phyloP scores from a whole-genome alignment of 371 early-diverging fungal species.

The Mortierella sp. region DNA sequence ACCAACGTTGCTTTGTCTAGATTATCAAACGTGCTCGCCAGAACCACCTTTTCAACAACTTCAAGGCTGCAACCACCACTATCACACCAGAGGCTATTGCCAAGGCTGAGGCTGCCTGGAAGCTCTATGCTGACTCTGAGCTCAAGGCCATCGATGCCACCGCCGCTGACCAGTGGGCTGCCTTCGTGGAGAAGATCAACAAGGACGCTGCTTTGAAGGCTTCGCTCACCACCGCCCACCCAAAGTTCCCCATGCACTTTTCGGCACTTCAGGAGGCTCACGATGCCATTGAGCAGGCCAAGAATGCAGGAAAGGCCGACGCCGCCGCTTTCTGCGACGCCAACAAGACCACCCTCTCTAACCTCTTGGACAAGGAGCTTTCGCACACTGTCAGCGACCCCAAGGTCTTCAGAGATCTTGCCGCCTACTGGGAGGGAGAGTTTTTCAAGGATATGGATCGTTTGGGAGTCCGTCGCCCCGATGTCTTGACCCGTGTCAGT shows the following conservation, averaged over 20 bases:
- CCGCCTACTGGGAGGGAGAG: constrained; percentile 97
- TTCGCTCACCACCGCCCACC: constrained; percentile 57
- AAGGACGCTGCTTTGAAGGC: constrained; percentile 67
- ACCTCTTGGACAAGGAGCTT: constrained; percentile 52
- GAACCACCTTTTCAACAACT: constrained; percentile 82
- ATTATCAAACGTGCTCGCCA: constrained; percentile 96
- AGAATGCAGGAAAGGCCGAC: constrained; percentile 47
- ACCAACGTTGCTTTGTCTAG: constrained; percentile 46
- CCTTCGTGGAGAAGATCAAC: constrained; percentile 68
- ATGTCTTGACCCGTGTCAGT: constrained; percentile 96
- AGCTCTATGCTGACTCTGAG: constrained; percentile 70
- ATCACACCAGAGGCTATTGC: constrained; percentile 61
- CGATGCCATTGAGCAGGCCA: constrained; percentile 66
- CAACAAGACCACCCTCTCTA: constrained; percentile 57
- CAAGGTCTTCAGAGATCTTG: constrained; percentile 89
- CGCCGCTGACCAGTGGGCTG: constrained; percentile 65
- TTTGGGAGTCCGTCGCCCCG: constrained; percentile 93
- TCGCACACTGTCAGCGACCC: constrained; percentile 84
- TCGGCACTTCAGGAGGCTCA: constrained; percentile 66
- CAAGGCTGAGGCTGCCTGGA: constrained; percentile 75
- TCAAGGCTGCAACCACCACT: constrained; percentile 61
- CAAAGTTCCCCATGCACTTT: constrained; percentile 85
- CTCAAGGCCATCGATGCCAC: constrained; percentile 66
- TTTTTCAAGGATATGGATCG: constrained; percentile 98
- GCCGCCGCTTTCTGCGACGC: constrained; percentile 60